Evolutionary conservation across 2,329 filamentous ascomycete genomes (phyloP).

Genomic region (Aspergillus unguis): DNA sequence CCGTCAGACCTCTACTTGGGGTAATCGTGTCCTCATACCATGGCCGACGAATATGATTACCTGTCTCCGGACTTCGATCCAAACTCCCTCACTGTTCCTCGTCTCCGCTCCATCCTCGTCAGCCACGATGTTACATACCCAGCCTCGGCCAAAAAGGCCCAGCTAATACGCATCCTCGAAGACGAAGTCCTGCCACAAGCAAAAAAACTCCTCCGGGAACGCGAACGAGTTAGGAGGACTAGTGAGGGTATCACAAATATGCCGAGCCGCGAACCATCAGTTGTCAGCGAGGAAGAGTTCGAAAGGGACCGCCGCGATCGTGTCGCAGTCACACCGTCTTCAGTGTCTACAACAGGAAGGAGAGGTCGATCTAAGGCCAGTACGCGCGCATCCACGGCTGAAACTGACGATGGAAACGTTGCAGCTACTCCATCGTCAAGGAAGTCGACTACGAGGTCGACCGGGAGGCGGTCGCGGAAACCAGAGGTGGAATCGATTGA

Average conservation of each 20-base stretch:
- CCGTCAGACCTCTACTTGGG: neutral
- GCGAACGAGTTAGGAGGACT: constrained; percentile 76
- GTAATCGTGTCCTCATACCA: constrained; percentile 20
- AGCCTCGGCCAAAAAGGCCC: constrained; percentile 83
- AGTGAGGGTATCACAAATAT: constrained; percentile 77
- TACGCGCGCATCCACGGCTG: constrained; percentile 45
- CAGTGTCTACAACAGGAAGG: constrained; percentile 54
- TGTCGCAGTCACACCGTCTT: constrained; percentile 48
- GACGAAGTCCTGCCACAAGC: constrained; percentile 75
- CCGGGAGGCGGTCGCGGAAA: constrained; percentile 30
- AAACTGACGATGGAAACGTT: constrained; percentile 31
- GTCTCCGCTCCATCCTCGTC: constrained; percentile 85
- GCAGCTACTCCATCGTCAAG: constrained; percentile 30
- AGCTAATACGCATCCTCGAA: constrained; percentile 81
- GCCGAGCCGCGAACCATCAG: constrained; percentile 63
- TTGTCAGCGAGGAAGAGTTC: constrained; percentile 58
- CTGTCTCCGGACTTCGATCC: constrained; percentile 85
- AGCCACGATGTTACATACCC: constrained; percentile 83
- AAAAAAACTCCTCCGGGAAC: constrained; percentile 69
- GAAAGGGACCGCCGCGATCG: constrained; percentile 62
- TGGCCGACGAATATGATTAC: constrained; percentile 69
- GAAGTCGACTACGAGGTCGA: constrained; percentile 34
- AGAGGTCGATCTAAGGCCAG: constrained; percentile 50
- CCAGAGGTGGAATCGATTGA: constrained; percentile 34
- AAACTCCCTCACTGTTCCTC: constrained; percentile 76